A percentile compares a stretch with the other conserved stretches of the same genome.
Conservation (phyloP, 306 rosid species). For the Castanospermum australe region DNA sequence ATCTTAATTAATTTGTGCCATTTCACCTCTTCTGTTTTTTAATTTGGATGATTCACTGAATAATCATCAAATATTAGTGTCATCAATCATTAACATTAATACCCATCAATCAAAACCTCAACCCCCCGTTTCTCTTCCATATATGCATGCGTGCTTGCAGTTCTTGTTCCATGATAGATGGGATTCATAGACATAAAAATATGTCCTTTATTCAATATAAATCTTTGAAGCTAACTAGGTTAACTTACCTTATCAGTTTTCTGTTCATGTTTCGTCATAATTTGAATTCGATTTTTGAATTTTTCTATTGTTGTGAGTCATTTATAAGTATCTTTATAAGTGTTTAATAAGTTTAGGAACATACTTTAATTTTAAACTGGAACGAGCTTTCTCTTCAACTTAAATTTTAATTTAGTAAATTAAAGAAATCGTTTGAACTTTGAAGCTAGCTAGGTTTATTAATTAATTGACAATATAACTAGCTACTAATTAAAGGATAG, state of each 20-base stretch:
- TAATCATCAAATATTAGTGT: neutral
- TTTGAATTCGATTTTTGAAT: too few species aligned
- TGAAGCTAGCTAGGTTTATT: too few species aligned
- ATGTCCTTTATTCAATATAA: neutral
- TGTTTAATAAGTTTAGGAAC: too few species aligned
- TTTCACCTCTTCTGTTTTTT: neutral
- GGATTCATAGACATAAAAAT: neutral
- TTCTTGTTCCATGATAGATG: neutral
- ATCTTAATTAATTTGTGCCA: neutral
- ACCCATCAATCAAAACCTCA: slow-evolving; percentile 9
- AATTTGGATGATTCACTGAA: neutral
- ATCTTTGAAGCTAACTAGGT: neutral
- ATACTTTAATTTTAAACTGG: too few species aligned
- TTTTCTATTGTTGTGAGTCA: too few species aligned
- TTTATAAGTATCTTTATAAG: too few species aligned
- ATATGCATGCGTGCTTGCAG: neutral
- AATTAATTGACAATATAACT: neutral
- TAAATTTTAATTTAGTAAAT: too few species aligned
- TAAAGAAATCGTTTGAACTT: too few species aligned
- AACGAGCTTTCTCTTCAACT: too few species aligned
- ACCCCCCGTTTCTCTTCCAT: neutral
- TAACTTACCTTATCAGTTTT: too few species aligned
- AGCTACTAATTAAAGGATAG: neutral
- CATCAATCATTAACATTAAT: neutral
- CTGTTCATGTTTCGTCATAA: too few species aligned